These are phyloP conservation scores for Theobroma grandiflorum DNA, from an alignment of 441 rosid genomes.

Conservation along the genomic window DNA sequence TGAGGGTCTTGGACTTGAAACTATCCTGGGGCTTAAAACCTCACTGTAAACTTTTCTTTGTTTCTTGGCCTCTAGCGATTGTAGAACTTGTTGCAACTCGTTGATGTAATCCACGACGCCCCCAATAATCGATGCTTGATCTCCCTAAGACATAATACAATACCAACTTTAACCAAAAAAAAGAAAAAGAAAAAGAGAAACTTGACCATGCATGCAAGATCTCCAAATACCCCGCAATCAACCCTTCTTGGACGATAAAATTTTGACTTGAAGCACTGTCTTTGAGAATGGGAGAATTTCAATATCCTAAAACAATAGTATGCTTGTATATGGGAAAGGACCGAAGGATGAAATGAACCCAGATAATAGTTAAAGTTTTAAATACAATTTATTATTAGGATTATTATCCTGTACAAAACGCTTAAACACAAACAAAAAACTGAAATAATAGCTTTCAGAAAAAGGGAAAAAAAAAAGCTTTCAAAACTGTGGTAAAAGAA, in stretches of 20 bases:
- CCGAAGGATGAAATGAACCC: too few species aligned
- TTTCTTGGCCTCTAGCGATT: slow-evolving; percentile 88
- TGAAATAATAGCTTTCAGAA: neutral
- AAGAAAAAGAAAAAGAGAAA: neutral
- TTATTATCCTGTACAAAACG: neutral
- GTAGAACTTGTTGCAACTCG: slow-evolving; percentile 91
- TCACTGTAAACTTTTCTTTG: slow-evolving; percentile 89
- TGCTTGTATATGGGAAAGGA: too few species aligned
- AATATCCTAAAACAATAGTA: too few species aligned
- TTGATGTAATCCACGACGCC: slow-evolving; percentile 96
- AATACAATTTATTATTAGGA: neutral
- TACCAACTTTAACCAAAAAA: neutral
- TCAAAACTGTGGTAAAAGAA: neutral
- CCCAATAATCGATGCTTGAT: slow-evolving; percentile 97
- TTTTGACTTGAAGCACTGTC: too few species aligned
- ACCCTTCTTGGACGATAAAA: too few species aligned
- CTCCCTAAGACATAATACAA: slow-evolving; percentile 62
- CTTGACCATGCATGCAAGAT: neutral
- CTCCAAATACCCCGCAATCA: too few species aligned
- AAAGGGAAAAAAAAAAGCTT: neutral
- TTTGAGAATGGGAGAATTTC: too few species aligned
- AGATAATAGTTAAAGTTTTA: neutral
- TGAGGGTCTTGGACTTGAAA: slow-evolving; percentile 69
- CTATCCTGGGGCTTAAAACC: slow-evolving; percentile 79
- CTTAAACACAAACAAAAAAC: neutral